These are phyloP conservation scores for Dichomitus squalens DNA, from an alignment of 1,284 basidiomycete genomes.

Conservation along the genomic window DNA sequence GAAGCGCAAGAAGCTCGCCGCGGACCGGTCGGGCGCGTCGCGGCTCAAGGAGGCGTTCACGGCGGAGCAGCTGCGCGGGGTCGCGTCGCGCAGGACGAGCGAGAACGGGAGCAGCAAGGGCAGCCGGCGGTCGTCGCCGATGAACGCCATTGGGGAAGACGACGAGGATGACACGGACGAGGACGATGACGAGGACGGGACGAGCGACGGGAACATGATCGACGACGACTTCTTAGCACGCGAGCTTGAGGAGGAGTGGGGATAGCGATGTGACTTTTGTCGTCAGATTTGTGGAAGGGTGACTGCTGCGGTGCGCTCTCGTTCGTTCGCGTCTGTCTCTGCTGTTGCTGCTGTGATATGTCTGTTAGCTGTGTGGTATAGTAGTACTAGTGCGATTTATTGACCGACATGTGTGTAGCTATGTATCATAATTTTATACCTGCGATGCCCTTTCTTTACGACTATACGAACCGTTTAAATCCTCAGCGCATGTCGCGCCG, in stretches of 20 bases:
- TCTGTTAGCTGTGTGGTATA: slow-evolving; percentile 12
- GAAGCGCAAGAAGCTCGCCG: slow-evolving; percentile 73
- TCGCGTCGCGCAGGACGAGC: slow-evolving; percentile 5
- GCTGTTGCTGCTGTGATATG: slow-evolving; percentile 11
- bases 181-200: slow-evolving; percentile 42
- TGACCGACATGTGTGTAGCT: slow-evolving; percentile 15
- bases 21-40: slow-evolving; percentile 63
- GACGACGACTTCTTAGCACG: slow-evolving; percentile 74
- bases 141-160: slow-evolving; percentile 31
- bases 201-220: slow-evolving; percentile 45
- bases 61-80: slow-evolving; percentile 50
- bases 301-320: slow-evolving; percentile 4
- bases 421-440: slow-evolving; percentile 21
- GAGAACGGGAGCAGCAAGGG: slow-evolving; percentile 24
- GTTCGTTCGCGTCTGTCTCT: slow-evolving; percentile 9
- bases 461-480: too few relatives aligned
- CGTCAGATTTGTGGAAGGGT: background rate
- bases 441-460: background rate
- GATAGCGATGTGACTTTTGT: slow-evolving; percentile 41
- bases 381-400: slow-evolving; percentile 19
- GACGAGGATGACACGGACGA: slow-evolving; percentile 44
- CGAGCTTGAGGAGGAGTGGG: slow-evolving; percentile 73
- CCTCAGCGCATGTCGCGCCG: too few relatives aligned
- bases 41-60: slow-evolving; percentile 67
- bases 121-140: slow-evolving; percentile 16